These are phyloP conservation scores for Ulota crispa DNA, from an alignment of 225 moss, liverwort and hornwort genomes.

Conservation along the genomic window DNA sequence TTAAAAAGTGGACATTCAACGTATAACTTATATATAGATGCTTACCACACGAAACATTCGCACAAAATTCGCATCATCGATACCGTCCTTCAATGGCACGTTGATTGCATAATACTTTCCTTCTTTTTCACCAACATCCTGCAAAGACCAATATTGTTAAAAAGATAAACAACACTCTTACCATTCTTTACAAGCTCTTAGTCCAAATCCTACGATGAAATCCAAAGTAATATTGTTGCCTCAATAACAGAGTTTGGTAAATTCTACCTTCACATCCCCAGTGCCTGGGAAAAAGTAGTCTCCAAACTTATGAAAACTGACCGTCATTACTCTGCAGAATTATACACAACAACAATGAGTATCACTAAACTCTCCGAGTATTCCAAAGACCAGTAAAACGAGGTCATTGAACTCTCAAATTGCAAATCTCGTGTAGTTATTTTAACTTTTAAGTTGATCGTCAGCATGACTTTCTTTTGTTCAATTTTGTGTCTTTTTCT, in stretches of 20 bases:
- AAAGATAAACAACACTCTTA: neutral
- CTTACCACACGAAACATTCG: constrained; percentile 86
- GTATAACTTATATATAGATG: neutral
- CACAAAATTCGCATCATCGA: constrained; percentile 90
- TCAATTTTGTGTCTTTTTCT: neutral
- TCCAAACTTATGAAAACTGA: constrained; percentile 95
- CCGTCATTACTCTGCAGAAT: constrained; percentile 90
- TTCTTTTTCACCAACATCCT: constrained; percentile 92
- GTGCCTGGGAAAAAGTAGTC: constrained; percentile 95
- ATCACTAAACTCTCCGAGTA: neutral
- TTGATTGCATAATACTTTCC: constrained; percentile 93
- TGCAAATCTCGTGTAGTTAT: neutral
- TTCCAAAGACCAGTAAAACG: neutral
- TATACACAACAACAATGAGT: neutral
- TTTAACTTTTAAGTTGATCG: neutral
- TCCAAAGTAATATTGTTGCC: neutral
- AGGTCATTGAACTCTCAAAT: neutral
- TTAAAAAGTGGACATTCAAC: neutral
- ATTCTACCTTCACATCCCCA: constrained; percentile 86
- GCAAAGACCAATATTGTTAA: constrained; percentile 17
- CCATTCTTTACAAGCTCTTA: neutral
- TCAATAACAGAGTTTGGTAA: constrained; percentile 3
- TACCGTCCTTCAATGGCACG: constrained; percentile 94
- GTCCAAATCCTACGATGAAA: neutral
- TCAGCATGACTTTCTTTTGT: no score